Evolutionary conservation across 257 asterid genomes (phyloP), one percentile per base, ranked within the genome.

Genomic region (Fraxinus excelsior): DNA sequence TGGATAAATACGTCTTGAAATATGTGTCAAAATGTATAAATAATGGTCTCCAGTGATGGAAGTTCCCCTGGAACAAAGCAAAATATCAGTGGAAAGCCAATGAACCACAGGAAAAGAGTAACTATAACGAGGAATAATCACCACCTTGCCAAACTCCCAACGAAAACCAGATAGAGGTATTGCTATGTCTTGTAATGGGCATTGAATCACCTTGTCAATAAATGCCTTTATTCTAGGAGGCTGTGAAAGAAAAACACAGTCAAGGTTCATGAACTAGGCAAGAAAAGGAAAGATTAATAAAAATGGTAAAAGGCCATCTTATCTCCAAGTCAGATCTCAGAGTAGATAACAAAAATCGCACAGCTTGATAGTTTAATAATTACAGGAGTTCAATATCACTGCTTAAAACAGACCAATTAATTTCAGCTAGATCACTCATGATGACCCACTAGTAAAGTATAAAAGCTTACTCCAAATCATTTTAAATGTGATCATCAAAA

Each of bases 101-200:
- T 70, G 29, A 46, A n/a, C 64, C 74, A 23, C 18, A 42, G 67
- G 74, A 68, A 60, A 72, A 51, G 60, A 31, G 80, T 28, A 56
- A 28, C 3, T 64, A 51, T 21, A 69, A 34, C 23, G 80, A 34
- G 21, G 60, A 16, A 7, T 76, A 79, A 37, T 67, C 44, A 76
- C 76, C 72, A 93, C 98, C 98, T 94, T 94, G 83, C 97, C 97
- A 77, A 86, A 92, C 85, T 94, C 98, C 98, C 98, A 94, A 34
- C 77, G 90, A 82, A 94, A 94, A 58, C 97, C 97, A 75, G 97
- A 91, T 38, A 94, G 97, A 37, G 98, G 98, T 80, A 89, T 92
- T 40, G 96, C 97, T 81, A 92, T 90, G 83, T 94, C 98, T 83
- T 91, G 97, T 84, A 94, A 86, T 31, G 98, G 98, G 78, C 97